These are phyloP conservation scores for Calophaca sinica DNA, from an alignment of 306 rosid genomes.

Conservation along the genomic window DNA sequence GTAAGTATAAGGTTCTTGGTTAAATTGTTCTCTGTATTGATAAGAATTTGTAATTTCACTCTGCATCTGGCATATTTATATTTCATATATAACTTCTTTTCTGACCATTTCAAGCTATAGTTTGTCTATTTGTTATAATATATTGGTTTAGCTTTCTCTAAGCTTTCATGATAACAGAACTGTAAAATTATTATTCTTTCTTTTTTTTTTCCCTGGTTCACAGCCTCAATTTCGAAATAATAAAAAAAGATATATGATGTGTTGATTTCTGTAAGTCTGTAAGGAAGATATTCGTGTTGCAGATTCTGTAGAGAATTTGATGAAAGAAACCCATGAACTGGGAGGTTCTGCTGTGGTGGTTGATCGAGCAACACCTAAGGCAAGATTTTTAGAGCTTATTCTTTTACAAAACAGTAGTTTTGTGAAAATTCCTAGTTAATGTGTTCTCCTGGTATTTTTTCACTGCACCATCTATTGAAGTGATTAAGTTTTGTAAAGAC, in stretches of 20 bases:
- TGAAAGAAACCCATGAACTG: conserved; percentile 90
- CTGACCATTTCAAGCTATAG: conserved; percentile 7
- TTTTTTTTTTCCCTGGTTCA: too few species aligned
- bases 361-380: conserved; percentile 99
- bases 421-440: background rate
- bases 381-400: conserved; percentile 51
- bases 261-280: conserved; percentile 27
- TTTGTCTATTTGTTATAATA: conserved; percentile 28
- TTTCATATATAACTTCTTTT: conserved; percentile 11
- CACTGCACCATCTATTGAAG: conserved; percentile 3
- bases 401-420: conserved; percentile 14
- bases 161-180: background rate
- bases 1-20: background rate
- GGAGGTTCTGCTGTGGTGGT: conserved; percentile 94
- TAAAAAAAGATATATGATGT: conserved; percentile 12
- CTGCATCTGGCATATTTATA: conserved; percentile 14
- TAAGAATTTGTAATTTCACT: background rate
- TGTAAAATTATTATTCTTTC: too few species aligned
- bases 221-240: conserved; percentile 9
- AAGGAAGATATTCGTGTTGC: conserved; percentile 49
- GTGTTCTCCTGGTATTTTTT: conserved; percentile 3
- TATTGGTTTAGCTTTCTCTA: conserved; percentile 1
- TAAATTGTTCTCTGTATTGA: background rate
- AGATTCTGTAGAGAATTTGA: conserved; percentile 93
- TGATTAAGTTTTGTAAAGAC: background rate